Percentiles rank a stretch among this genome's conserved stretches.
Conservation (phyloP, 2,329 filamentous ascomycete genomes). For the Fusarium sp. region DNA sequence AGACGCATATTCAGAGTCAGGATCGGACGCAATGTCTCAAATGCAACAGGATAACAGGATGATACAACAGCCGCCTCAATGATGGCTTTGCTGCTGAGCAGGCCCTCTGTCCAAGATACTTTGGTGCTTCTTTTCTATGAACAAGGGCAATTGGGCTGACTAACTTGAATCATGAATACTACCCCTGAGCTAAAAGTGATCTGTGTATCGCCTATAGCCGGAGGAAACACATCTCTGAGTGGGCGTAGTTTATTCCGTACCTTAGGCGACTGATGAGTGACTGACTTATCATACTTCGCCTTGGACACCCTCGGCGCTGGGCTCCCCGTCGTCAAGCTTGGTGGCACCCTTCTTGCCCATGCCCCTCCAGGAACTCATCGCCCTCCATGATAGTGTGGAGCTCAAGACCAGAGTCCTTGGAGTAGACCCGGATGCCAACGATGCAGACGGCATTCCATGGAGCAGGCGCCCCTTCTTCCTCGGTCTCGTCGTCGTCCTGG, state of each 20-base stretch:
- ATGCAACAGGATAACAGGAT: neutral
- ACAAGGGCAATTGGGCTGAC: too few species aligned
- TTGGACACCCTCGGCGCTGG: constrained; percentile 63
- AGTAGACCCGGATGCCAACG: constrained; percentile 72
- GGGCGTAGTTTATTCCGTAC: neutral
- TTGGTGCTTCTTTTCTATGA: too few species aligned
- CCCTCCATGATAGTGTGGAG: constrained; percentile 63
- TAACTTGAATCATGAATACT: too few species aligned
- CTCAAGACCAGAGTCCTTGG: constrained; percentile 66
- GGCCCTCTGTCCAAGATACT: too few species aligned
- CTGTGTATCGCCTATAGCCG: neutral
- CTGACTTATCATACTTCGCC: constrained; percentile 13
- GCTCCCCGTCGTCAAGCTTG: too few species aligned
- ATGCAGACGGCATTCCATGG: constrained; percentile 74
- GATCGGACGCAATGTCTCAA: neutral
- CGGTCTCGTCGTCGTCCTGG: constrained; percentile 61
- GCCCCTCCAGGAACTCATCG: constrained; percentile 43
- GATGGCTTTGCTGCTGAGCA: too few species aligned
- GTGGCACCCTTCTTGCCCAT: constrained; percentile 67
- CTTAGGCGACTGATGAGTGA: neutral
- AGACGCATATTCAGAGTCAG: neutral
- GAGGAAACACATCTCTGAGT: neutral
- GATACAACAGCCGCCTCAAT: neutral
- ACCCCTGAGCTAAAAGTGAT: neutral
- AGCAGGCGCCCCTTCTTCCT: constrained; percentile 66